phyloP scores from a whole-genome alignment of 83 land plant genomes.

The Picea abies region DNA sequence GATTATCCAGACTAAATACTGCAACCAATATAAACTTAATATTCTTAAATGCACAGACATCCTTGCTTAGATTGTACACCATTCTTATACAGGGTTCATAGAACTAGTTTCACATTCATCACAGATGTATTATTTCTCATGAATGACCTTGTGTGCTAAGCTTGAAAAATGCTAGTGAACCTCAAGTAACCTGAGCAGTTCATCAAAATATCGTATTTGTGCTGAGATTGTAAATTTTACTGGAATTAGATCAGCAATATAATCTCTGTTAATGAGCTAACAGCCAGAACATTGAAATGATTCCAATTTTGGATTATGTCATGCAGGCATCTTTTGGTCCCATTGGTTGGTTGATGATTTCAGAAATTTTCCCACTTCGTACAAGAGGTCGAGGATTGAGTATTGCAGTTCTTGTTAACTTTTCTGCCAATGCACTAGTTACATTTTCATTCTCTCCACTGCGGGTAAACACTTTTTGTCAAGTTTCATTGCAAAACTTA shows the following conservation, averaged over 20 bases:
- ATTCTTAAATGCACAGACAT: neutral
- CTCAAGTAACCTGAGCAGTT: neutral
- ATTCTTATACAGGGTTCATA: neutral
- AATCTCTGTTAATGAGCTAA: neutral
- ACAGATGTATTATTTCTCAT: neutral
- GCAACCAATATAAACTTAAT: no score
- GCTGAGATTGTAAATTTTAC: neutral
- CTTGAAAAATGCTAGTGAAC: neutral
- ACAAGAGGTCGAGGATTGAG: slow-evolving; percentile 80
- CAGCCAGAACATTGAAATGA: neutral
- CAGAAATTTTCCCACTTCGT: slow-evolving; percentile 82
- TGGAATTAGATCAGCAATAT: neutral
- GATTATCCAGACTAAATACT: no score
- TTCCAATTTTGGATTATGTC: neutral
- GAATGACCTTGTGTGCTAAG: neutral
- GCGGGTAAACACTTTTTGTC: slow-evolving; percentile 36
- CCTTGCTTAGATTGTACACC: neutral
- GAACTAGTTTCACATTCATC: neutral
- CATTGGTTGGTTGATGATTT: slow-evolving; percentile 93
- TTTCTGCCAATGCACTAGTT: slow-evolving; percentile 81
- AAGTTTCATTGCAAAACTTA: neutral
- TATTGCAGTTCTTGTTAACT: slow-evolving; percentile 82
- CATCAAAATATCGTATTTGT: neutral
- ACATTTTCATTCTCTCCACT: slow-evolving; percentile 87
- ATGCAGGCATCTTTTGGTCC: slow-evolving; percentile 92